phyloP scores from a whole-genome alignment of 2,329 filamentous ascomycete genomes.

The Epichloe typhina region DNA sequence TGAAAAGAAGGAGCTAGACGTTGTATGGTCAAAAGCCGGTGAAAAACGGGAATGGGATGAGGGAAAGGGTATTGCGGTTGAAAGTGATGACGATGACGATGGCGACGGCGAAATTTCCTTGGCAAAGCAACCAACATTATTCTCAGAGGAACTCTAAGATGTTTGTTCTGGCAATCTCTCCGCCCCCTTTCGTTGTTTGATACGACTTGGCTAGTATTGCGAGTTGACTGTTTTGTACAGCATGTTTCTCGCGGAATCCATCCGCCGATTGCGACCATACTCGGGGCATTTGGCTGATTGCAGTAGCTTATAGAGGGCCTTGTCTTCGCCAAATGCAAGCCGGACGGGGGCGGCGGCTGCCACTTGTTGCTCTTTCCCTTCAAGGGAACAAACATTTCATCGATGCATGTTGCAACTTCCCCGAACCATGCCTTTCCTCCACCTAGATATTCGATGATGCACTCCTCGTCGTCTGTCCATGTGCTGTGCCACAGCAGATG shows the following conservation, averaged over 20 bases:
- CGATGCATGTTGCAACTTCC: neutral
- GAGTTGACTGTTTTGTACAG: neutral
- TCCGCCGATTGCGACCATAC: neutral
- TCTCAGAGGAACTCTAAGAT: slow-evolving; percentile 7
- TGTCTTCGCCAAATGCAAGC: neutral
- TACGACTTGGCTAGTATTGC: neutral
- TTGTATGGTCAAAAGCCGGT: slow-evolving; percentile 59
- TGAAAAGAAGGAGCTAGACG: slow-evolving; percentile 44
- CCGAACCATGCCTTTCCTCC: neutral
- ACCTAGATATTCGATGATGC: neutral
- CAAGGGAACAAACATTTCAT: neutral
- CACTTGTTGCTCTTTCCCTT: neutral
- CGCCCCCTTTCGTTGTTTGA: neutral
- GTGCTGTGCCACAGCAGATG: too few relatives aligned
- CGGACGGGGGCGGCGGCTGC: neutral
- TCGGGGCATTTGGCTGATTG: neutral
- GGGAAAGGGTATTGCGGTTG: slow-evolving; percentile 28
- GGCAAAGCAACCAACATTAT: slow-evolving; percentile 3
- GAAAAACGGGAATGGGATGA: slow-evolving; percentile 51
- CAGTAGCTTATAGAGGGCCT: neutral
- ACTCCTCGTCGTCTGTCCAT: too few relatives aligned
- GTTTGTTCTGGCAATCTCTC: neutral
- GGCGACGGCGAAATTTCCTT: neutral
- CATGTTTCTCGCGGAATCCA: neutral
- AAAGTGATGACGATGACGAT: slow-evolving; percentile 2